Conservation (phyloP, 2,329 filamentous ascomycete species). For the Cladosporium sp. region DNA sequence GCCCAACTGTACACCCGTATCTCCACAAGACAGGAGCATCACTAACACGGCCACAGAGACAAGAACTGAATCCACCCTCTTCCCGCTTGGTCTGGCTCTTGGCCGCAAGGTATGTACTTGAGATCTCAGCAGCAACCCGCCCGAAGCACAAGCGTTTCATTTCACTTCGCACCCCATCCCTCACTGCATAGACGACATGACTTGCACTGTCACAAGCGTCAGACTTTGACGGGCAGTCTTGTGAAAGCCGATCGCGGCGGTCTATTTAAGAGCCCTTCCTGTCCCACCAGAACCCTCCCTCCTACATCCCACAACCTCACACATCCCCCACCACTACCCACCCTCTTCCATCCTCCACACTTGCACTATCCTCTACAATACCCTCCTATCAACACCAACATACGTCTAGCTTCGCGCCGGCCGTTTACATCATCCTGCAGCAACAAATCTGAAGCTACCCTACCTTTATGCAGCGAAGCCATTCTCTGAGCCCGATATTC, state of each 20-base stretch:
- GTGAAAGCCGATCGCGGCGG: neutral
- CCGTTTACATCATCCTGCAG: neutral
- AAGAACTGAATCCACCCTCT: too few species aligned
- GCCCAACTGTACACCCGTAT: too few species aligned
- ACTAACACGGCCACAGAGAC: too few species aligned
- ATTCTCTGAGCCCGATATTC: neutral
- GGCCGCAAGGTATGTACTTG: too few species aligned
- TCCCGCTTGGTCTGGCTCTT: too few species aligned
- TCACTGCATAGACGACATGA: neutral
- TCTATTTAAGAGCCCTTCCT: slow-evolving; percentile 3
- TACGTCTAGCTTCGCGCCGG: neutral
- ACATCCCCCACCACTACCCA: slow-evolving; percentile 7
- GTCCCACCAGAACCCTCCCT: slow-evolving; percentile 1
- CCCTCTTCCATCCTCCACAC: slow-evolving; percentile 5
- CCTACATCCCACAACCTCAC: slow-evolving; percentile 5
- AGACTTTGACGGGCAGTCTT: too few species aligned
- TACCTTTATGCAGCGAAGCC: neutral
- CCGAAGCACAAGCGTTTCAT: too few species aligned
- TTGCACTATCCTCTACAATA: neutral
- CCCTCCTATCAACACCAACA: neutral
- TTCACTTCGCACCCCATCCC: neutral
- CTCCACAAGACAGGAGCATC: too few species aligned
- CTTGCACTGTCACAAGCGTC: slow-evolving; percentile 5
- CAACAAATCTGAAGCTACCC: neutral
- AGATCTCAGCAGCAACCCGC: too few species aligned